These are phyloP conservation scores for Globisporangium cylindrosporum DNA, from an alignment of 352 stramenopile genomes.

Conservation along the genomic window DNA sequence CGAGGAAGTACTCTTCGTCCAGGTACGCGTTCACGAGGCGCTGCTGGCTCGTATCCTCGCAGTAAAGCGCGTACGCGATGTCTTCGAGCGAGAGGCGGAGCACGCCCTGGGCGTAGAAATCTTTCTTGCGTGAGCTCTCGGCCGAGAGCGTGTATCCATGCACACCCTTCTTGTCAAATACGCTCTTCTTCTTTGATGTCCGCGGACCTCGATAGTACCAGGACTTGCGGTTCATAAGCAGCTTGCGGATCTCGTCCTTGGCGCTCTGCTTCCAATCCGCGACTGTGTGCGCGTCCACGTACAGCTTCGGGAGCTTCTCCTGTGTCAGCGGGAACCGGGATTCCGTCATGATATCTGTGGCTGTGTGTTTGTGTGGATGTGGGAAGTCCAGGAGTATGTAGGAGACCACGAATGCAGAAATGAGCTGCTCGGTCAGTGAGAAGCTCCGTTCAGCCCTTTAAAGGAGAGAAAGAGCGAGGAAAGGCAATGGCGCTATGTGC, in stretches of 20 bases:
- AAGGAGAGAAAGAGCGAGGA: background rate
- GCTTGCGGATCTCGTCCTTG: slow-evolving; percentile 2
- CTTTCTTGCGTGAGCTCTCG: slow-evolving; percentile 10
- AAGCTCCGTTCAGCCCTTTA: background rate
- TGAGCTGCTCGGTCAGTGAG: background rate
- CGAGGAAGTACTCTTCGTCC: slow-evolving; percentile 25
- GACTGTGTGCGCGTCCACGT: slow-evolving; percentile 1
- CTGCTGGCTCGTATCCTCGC: slow-evolving; percentile 39
- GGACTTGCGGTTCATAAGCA: slow-evolving; percentile 5
- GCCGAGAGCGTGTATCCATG: background rate
- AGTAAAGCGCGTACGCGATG: slow-evolving; percentile 39
- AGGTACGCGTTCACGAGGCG: slow-evolving; percentile 28
- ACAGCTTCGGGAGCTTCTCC: slow-evolving; percentile 6
- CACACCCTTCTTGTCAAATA: slow-evolving; percentile 12
- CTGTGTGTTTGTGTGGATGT: background rate
- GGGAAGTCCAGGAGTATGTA: background rate
- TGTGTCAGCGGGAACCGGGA: slow-evolving; percentile 3
- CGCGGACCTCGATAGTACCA: background rate
- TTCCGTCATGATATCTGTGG: background rate
- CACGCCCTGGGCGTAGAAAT: slow-evolving; percentile 15
- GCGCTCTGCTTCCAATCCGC: background rate
- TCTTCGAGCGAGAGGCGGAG: slow-evolving; percentile 22
- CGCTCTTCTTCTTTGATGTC: background rate
- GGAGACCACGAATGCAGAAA: slow-evolving; percentile 8
- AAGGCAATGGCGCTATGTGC: background rate